Evolutionary conservation across 805 yeast species (phyloP), one percentile per base, ranked within the genome.

Genomic region (Wickerhamomyces rabaulensis): DNA sequence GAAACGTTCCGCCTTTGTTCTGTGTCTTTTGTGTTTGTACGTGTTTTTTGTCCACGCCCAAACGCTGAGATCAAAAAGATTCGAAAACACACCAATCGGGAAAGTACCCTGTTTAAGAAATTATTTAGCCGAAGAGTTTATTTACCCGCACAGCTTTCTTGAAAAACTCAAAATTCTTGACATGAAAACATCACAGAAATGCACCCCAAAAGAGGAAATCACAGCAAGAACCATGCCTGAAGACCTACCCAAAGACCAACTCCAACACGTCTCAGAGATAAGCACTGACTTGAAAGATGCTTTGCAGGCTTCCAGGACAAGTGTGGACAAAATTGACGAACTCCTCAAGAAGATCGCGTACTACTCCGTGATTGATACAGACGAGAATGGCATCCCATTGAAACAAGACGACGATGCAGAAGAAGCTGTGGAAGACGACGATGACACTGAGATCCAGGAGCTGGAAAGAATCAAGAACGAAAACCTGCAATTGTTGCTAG

Each of bases 401-500:
- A 33, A 10, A 10, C 12, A 19, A 19, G 39, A 22, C 2, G 20
- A 45, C 5, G 31, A 37, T 4, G 31, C 21, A 20, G 21, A 46
- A 10, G 26, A 33, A 10, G 15, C 10, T 22, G 20, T 15, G 5
- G 51, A 40, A 22, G 22, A 12, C 9, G 26, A 29, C 21, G 44
- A 35, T 3, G 16, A 25, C 4, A 19, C 25, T 13, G 41, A 47
- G 12, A 44, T 35, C 1, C 13, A 47, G 5, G 54, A 57, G 17
- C 41, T 60, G 1, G 49, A 50, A 13, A 41, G 33, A 12, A 46
- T 61, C 12, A 61, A 61, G 45, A 51, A 47, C 9, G 64, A 60
- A 46, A 63, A 63, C 43, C 43, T 59, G 7, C 52, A 54, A 15
- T 42, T 66, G 20, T 31, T 63, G 17, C 46, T 65, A 27, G 61